Evolutionary conservation across 192 early-diverging fungal genomes (phyloP), one percentile per base, ranked within the genome.

Genomic region (Geranomyces michiganensis): DNA sequence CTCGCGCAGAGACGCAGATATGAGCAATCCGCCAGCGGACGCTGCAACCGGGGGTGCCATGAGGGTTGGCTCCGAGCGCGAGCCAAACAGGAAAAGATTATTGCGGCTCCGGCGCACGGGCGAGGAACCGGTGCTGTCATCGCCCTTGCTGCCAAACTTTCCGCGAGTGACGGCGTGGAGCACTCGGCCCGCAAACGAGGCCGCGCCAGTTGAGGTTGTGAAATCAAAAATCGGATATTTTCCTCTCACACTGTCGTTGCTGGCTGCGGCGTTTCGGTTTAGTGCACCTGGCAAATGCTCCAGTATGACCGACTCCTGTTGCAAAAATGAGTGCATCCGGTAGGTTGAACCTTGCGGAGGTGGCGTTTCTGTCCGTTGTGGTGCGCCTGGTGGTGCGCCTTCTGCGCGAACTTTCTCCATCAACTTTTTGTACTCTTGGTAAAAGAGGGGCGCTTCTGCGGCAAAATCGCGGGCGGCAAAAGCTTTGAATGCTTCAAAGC

Each of bases 381-480:
- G 17, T 8, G 51, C 7, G 7, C 51, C 7, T 17, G 24, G 17
- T 15, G 62, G 41, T 1, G 7, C 45, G 36, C 62, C 56, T 21
- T 76, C 75, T 5, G 27, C 65, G 13, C 59, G 48, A 19, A 77
- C 76, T 65, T 74, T 68, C 24, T 41, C 46, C 76, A 73, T 77
- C 19, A 77, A 43, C 36, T 56, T 60, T 27, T 67, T 51, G 61
- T 77, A 77, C 36, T 77, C 71, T 29, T 77, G 71, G 53, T 74
- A 77, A 61, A 77, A 77, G 14, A 77, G 22, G 12, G 76, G 76
- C n/a, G 76, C 76, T 51, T 77, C 76, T 13, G 71, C 63, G 0
- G 61, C 58, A 67, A 77, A 77, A 41, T 77, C 76, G 14, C 76
- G 71, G 10, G 68, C 76, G 7, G 76, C 65, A 62, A 77, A 77